phyloP scores from a whole-genome alignment of 2,329 filamentous ascomycete species.

The Cladophialophora psammophila region DNA sequence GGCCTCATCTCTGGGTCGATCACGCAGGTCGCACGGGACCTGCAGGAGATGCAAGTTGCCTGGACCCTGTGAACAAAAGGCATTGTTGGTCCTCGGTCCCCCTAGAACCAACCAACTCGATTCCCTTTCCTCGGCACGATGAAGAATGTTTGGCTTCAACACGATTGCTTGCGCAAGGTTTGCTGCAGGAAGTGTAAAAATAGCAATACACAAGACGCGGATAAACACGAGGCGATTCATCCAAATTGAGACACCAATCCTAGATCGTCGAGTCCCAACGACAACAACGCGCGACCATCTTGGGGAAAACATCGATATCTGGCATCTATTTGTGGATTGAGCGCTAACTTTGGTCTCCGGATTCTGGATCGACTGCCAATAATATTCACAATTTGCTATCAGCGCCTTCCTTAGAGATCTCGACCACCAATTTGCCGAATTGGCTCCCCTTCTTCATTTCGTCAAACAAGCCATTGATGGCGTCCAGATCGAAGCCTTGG shows the following conservation, averaged over 20 bases:
- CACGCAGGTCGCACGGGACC: slow-evolving; percentile 8
- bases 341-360: neutral
- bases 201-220: neutral
- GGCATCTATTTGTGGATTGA: neutral
- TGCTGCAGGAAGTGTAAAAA: slow-evolving; percentile 10
- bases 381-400: slow-evolving; percentile 50
- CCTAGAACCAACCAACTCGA: neutral
- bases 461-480: slow-evolving; percentile 81
- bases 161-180: neutral
- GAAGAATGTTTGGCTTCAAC: neutral
- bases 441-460: slow-evolving; percentile 87
- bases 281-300: neutral
- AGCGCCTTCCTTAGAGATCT: slow-evolving; percentile 58
- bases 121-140: neutral
- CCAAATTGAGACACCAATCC: neutral
- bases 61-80: neutral
- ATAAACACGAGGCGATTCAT: neutral
- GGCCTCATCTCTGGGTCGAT: slow-evolving; percentile 15
- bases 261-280: neutral
- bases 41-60: slow-evolving; percentile 11
- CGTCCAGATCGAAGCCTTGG: slow-evolving; percentile 75
- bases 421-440: slow-evolving; percentile 91
- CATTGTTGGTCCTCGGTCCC: neutral
- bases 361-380: slow-evolving; percentile 16
- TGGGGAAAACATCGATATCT: neutral